phyloP scores from a whole-genome alignment of 192 early-diverging fungal species.

The Mortierella hygrophila region DNA sequence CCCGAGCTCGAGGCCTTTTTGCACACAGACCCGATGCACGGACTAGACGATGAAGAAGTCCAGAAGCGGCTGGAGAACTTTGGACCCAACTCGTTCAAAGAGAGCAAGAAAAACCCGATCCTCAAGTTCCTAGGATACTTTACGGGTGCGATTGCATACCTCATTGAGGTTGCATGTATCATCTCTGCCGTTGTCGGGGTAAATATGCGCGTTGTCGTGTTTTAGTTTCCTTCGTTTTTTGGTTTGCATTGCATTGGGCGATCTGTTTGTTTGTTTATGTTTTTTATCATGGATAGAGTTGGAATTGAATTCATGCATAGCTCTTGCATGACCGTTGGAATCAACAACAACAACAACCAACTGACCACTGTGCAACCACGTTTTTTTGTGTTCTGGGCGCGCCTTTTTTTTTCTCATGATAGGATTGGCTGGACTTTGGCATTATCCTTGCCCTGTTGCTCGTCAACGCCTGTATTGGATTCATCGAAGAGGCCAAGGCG shows the following conservation, averaged over 20 bases:
- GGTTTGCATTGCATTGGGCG: not conserved
- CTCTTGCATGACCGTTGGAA: not conserved
- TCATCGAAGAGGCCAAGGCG: slow-evolving; percentile 92
- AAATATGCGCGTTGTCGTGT: not conserved
- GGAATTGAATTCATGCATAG: not conserved
- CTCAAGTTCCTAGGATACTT: slow-evolving; percentile 91
- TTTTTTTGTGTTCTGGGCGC: not conserved
- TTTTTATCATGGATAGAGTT: not conserved
- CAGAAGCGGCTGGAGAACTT: slow-evolving; percentile 74
- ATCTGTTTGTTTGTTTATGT: not conserved
- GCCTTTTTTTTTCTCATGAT: not conserved
- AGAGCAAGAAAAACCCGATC: slow-evolving; percentile 85
- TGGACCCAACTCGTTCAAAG: slow-evolving; percentile 85
- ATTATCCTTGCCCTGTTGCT: slow-evolving; percentile 84
- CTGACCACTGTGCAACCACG: not conserved
- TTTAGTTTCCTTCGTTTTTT: not conserved
- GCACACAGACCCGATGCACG: slow-evolving; percentile 83
- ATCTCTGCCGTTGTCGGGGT: slow-evolving; percentile 76
- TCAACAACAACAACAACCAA: not conserved
- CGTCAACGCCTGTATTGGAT: slow-evolving; percentile 93
- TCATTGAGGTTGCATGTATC: slow-evolving; percentile 91
- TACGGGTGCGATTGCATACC: slow-evolving; percentile 86
- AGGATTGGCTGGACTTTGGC: slow-evolving; percentile 77
- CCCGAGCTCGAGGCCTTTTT: slow-evolving; percentile 87
- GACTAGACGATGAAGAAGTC: slow-evolving; percentile 83